Conservation (phyloP, 768 basidiomycete genomes). For the Russula vinacea region DNA sequence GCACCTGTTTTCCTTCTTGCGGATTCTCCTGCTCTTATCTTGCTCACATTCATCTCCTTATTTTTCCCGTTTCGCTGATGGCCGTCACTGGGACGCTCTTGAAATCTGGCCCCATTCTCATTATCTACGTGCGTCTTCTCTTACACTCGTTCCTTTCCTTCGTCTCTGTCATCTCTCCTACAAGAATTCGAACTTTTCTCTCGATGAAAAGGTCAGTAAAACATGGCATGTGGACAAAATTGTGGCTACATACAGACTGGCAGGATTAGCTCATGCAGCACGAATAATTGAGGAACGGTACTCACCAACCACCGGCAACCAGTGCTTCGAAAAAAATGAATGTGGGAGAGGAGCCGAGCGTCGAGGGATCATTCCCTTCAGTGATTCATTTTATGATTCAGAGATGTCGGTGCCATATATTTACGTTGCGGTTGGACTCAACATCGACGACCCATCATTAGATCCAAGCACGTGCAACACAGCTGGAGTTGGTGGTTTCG, state of each 20-base stretch:
- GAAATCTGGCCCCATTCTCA: conserved; percentile 64
- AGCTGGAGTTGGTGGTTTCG: not conserved
- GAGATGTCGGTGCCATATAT: not conserved
- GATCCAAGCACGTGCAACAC: not conserved
- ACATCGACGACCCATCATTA: not conserved
- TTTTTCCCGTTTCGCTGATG: conserved; percentile 56
- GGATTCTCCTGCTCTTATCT: conserved; percentile 52
- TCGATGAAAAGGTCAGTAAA: conserved; percentile 64
- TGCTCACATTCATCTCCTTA: conserved; percentile 56
- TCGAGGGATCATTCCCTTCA: not conserved
- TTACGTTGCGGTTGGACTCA: not conserved
- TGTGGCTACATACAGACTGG: conserved; percentile 1
- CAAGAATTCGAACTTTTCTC: conserved; percentile 54
- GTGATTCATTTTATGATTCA: not conserved
- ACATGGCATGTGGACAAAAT: conserved; percentile 41
- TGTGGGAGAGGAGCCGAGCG: conserved; percentile 1
- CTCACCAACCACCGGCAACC: too few relatives aligned
- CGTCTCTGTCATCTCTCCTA: conserved; percentile 56
- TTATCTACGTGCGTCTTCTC: conserved; percentile 62
- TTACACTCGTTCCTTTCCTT: conserved; percentile 60
- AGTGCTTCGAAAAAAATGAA: conserved; percentile 11
- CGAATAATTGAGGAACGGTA: not conserved
- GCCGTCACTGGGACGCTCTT: conserved; percentile 60
- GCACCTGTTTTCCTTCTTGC: conserved; percentile 63
- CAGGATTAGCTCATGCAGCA: not conserved